These are phyloP conservation scores for Triadica sebifera DNA, from an alignment of 345 rosid species.

Conservation along the genomic window DNA sequence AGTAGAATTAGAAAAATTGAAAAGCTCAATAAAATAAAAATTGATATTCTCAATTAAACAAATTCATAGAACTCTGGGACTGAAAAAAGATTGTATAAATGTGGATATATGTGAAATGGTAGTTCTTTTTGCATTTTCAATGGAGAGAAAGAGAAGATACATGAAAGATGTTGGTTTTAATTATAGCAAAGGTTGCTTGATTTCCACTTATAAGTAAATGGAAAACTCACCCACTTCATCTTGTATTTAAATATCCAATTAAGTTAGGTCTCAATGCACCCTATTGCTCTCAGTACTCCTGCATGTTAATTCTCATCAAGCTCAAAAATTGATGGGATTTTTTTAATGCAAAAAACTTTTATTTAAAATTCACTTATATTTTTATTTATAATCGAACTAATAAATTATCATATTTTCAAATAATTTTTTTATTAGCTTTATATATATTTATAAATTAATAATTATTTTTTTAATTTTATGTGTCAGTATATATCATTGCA, in stretches of 20 bases:
- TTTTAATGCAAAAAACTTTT: background rate
- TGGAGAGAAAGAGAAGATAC: background rate
- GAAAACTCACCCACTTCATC: background rate
- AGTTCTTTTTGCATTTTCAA: background rate
- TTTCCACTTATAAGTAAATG: background rate
- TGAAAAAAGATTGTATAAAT: background rate
- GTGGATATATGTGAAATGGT: background rate
- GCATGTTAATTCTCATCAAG: background rate
- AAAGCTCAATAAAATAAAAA: no score
- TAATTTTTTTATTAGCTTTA: no score
- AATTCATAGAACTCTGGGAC: no score
- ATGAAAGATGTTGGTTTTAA: no score
- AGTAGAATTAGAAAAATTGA: no score
- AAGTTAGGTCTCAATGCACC: conserved; percentile 9
- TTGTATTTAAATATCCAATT: background rate
- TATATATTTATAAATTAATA: no score
- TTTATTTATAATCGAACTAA: no score
- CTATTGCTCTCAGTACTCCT: background rate
- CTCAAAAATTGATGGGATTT: background rate
- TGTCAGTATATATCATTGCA: no score
- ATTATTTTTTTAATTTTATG: no score
- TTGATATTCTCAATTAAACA: no score
- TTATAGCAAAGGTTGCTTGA: background rate
- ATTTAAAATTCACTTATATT: background rate
- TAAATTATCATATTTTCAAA: no score